Percentiles rank a stretch among this genome's conserved stretches.
These are phyloP conservation scores for Scytalidium sp. DNA, from an alignment of 2,329 filamentous ascomycete species.

Conservation along the genomic window DNA sequence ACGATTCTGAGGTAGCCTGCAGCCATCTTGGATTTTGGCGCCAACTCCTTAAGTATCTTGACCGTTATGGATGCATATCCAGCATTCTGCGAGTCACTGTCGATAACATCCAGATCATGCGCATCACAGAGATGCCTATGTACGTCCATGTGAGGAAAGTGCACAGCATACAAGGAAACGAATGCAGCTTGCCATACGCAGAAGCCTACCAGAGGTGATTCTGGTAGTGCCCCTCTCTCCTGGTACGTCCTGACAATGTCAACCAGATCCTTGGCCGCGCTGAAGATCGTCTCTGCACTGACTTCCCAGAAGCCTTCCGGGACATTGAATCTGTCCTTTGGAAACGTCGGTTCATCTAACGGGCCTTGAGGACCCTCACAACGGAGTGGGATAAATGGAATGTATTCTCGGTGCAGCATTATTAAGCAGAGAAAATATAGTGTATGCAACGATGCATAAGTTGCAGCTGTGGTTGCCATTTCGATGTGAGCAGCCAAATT, in stretches of 20 bases:
- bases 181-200: constrained; percentile 66
- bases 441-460: constrained; percentile 66
- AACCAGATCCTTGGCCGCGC: constrained; percentile 59
- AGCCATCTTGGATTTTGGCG: constrained; percentile 52
- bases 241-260: constrained; percentile 62
- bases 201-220: constrained; percentile 67
- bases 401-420: constrained; percentile 66
- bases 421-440: constrained; percentile 64
- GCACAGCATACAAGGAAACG: constrained; percentile 61
- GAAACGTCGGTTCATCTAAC: constrained; percentile 55
- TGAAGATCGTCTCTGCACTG: constrained; percentile 61
- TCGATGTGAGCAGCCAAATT: constrained; percentile 67
- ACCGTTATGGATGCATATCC: constrained; percentile 39
- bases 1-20: constrained; percentile 53
- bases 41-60: constrained; percentile 49
- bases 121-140: constrained; percentile 45
- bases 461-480: constrained; percentile 54
- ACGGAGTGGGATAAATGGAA: constrained; percentile 61
- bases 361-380: constrained; percentile 49
- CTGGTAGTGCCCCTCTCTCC: constrained; percentile 52
- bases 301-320: constrained; percentile 59
- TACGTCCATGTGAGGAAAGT: constrained; percentile 68
- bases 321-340: constrained; percentile 40
- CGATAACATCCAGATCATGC: constrained; percentile 22
- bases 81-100: background rate